Percentiles rank a stretch among this genome's conserved stretches.
These are phyloP conservation scores for Scheffersomyces quercinus DNA, from an alignment of 1,139 yeast genomes.

Conservation along the genomic window DNA sequence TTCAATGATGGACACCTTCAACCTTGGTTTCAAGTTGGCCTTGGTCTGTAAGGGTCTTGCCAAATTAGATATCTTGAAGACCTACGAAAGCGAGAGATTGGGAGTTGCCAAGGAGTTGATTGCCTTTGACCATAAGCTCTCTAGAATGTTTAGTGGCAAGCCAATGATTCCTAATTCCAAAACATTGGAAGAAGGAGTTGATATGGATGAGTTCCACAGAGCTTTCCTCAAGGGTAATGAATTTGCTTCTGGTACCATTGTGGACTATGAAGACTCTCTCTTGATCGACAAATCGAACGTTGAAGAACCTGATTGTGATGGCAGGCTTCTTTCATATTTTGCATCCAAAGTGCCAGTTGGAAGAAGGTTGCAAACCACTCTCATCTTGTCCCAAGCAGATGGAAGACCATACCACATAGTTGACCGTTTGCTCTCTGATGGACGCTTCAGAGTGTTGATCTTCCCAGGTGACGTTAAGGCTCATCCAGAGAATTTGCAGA, in stretches of 20 bases:
- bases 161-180: conserved; percentile 18
- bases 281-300: conserved; percentile 9
- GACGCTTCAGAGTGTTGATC: conserved; percentile 22
- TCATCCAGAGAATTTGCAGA: conserved; percentile 8
- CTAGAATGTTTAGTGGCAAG: conserved; percentile 30
- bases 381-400: conserved; percentile 24
- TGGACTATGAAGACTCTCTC: conserved; percentile 25
- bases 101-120: conserved; percentile 34
- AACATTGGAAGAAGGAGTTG: conserved; percentile 21
- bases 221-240: conserved; percentile 26
- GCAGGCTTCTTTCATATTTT: conserved; percentile 6
- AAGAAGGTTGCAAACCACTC: conserved; percentile 23
- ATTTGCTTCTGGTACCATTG: conserved; percentile 34
- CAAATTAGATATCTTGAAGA: conserved; percentile 19
- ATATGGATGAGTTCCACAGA: conserved; percentile 26
- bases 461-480: conserved; percentile 24
- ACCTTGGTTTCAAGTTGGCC: conserved; percentile 38
- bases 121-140: conserved; percentile 31
- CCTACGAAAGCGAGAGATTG: conserved; percentile 31
- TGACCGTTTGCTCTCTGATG: conserved; percentile 24
- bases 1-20: conserved; percentile 24
- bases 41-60: conserved; percentile 26
- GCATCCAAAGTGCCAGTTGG: conserved; percentile 28
- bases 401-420: conserved; percentile 23
- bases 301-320: not conserved